Base-by-base conservation (phyloP, 2,329 filamentous ascomycete species). In the Cordyceps fumosorosea region DNA sequence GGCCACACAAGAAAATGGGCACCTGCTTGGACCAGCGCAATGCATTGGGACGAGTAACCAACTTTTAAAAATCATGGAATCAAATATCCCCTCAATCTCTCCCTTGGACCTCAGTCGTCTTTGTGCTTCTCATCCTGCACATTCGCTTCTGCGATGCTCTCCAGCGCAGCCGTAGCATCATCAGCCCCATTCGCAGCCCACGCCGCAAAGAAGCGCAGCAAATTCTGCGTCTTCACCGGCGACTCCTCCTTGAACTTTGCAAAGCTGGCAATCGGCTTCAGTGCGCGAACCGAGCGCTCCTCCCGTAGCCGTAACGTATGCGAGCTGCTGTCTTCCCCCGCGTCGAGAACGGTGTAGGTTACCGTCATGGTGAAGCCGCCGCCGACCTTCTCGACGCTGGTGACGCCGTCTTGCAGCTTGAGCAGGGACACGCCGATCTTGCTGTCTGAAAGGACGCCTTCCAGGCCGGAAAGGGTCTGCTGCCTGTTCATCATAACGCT, bases 351-450 rank as follows among this genome's bases (percentile, higher is more conserved):
- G 29, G 4, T 44, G 2, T 59, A 59, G 5, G 56, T 26, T 5
- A 59, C 47, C 47, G 56, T 59, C 47, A 59, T 52, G n/a, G 56
- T 59, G 29, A 59, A 59, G 56, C 56, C 47, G 20, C 32, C 56
- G 7, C 32, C 56, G 7, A 59, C 8, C 37, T 52, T 59, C 14
- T 59, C 56, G 8, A 32, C 47, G 22, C 56, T 52, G 1, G 47
- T 44, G 0, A 52, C 20, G 29, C 56, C 56, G 29, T 58, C 56
- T 22, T 29, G 14, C 14, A 47, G 14, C 12, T 50, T 57, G 3
- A 47, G n/a, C 12, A 57, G 29, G 22, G 55, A 24, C 14, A 48
- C 55, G 10, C 29, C 11, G 29, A 57, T 12, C 5, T 40, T 26
- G n/a, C 8, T 40, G 44, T 57, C 45, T 3, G 29, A n/a, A 2